Evolutionary conservation across 225 moss, liverwort and hornwort genomes (phyloP).

Genomic region (Asterella californica): DNA sequence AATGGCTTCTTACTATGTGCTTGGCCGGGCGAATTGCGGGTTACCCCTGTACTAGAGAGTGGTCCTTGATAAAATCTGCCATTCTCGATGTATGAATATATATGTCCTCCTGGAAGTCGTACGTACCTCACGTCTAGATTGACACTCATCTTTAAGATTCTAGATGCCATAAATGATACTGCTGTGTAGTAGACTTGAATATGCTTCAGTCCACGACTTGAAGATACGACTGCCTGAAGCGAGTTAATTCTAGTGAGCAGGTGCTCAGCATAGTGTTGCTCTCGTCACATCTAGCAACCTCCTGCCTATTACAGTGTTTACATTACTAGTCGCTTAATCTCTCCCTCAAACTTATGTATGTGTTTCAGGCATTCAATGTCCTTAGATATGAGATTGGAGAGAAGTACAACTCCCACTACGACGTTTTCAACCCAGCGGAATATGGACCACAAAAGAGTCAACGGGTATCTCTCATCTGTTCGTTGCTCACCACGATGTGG

Average conservation of each 20-base stretch:
- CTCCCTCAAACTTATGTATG: not conserved
- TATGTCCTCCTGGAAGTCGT: no score
- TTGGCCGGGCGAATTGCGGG: no score
- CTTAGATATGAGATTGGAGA: conserved; percentile 87
- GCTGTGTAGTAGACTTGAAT: not conserved
- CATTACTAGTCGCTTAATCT: not conserved
- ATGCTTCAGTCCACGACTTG: not conserved
- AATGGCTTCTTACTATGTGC: no score
- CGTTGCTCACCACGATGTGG: not conserved
- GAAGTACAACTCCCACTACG: conserved; percentile 96
- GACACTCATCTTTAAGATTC: no score
- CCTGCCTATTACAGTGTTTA: not conserved
- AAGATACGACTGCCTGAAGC: not conserved
- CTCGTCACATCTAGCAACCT: not conserved
- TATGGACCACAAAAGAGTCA: conserved; percentile 97
- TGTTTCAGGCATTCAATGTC: conserved; percentile 86
- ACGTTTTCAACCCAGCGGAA: conserved; percentile 87
- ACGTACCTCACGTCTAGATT: no score
- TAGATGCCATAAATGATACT: not conserved
- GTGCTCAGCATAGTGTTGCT: not conserved
- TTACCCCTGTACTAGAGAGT: no score
- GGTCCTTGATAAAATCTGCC: no score
- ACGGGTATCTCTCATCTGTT: conserved; percentile 54
- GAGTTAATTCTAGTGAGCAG: not conserved
- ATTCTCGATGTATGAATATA: no score